These are phyloP conservation scores for Penicillium pulvis DNA, from an alignment of 495 filamentous ascomycete genomes.

Conservation along the genomic window DNA sequence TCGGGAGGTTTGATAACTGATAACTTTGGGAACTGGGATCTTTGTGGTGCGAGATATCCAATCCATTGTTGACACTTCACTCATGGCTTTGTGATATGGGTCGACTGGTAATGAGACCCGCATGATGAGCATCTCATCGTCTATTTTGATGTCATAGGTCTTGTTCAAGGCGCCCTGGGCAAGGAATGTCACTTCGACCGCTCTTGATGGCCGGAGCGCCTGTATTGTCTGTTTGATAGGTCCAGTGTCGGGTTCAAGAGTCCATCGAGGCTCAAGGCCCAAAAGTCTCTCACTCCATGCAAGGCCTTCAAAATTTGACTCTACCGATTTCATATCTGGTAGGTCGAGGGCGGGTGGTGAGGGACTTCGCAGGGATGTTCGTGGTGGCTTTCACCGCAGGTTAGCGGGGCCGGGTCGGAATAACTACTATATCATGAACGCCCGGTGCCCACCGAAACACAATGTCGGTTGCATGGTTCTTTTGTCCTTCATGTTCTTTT, in stretches of 20 bases:
- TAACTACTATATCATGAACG: too few relatives aligned
- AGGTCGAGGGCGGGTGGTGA: too few relatives aligned
- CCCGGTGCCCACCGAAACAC: too few relatives aligned
- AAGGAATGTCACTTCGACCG: conserved; percentile 10
- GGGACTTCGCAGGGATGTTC: too few relatives aligned
- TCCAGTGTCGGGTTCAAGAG: conserved; percentile 4
- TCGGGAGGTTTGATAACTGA: too few relatives aligned
- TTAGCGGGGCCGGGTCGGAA: too few relatives aligned
- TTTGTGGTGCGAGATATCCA: conserved; percentile 47
- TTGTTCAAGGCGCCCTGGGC: conserved; percentile 16
- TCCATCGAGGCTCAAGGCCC: conserved; percentile 8
- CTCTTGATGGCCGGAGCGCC: conserved; percentile 6
- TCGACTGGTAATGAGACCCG: conserved; percentile 57
- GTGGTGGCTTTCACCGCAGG: too few relatives aligned
- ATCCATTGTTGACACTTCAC: conserved; percentile 57
- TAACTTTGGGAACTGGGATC: conserved; percentile 54
- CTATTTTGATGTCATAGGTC: conserved; percentile 11
- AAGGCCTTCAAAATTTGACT: background rate
- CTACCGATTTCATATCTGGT: background rate
- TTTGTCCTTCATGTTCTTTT: too few relatives aligned
- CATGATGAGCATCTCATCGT: conserved; percentile 36
- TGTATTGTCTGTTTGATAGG: conserved; percentile 14
- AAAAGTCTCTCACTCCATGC: conserved; percentile 2
- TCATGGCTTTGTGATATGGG: conserved; percentile 51
- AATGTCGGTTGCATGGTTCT: too few relatives aligned